Evolutionary conservation across 108 stramenopile genomes (phyloP).

Genomic region (Nitzschia sp.): DNA sequence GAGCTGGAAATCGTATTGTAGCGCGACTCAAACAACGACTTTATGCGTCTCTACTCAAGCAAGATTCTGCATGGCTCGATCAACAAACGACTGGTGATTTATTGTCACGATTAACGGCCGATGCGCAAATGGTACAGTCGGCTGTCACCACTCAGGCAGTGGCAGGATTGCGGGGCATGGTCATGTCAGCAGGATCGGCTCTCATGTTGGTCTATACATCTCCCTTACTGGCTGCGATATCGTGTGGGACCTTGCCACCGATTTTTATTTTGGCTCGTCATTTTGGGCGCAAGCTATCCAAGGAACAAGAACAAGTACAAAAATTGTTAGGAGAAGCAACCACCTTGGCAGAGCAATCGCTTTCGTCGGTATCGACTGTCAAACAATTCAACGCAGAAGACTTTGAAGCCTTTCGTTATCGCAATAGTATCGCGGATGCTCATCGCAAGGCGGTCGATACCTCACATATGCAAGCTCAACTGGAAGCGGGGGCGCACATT

Average conservation of each 20-base stretch:
- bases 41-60: conserved; percentile 61
- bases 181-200: conserved; percentile 71
- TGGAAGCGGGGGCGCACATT: conserved; percentile 78
- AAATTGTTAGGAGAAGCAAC: conserved; percentile 65
- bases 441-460: conserved; percentile 67
- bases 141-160: conserved; percentile 80
- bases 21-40: conserved; percentile 59
- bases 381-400: conserved; percentile 73
- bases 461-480: conserved; percentile 64
- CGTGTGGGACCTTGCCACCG: conserved; percentile 72
- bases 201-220: conserved; percentile 76
- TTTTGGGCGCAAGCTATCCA: conserved; percentile 51
- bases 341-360: conserved; percentile 72
- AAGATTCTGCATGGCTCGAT: conserved; percentile 83
- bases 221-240: conserved; percentile 69
- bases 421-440: conserved; percentile 48
- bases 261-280: conserved; percentile 65
- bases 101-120: conserved; percentile 75
- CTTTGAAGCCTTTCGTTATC: conserved; percentile 63
- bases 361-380: conserved; percentile 68
- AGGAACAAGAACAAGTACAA: conserved; percentile 67
- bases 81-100: conserved; percentile 73
- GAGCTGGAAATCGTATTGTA: conserved; percentile 82
- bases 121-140: conserved; percentile 71
- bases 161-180: conserved; percentile 55